Evolutionary conservation across 148 eudicot genomes (phyloP).

Genomic region (Talinum fruticosum): DNA sequence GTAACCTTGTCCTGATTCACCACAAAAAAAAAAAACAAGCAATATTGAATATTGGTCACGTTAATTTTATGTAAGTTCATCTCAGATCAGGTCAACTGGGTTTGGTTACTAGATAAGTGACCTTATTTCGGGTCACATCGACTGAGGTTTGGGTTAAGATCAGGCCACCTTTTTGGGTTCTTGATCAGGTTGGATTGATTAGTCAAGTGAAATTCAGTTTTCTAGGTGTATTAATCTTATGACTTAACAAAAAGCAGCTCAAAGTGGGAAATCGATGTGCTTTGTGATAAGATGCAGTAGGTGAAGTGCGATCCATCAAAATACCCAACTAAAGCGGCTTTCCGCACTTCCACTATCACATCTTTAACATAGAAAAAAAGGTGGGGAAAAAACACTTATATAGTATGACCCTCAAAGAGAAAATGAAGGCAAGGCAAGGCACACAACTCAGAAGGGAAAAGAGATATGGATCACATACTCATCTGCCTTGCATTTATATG

Average conservation of each 20-base stretch:
- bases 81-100: no score
- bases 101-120: no score
- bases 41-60: not conserved
- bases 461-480: constrained; percentile 20
- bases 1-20: no score
- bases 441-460: constrained; percentile 5
- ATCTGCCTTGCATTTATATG: constrained; percentile 20
- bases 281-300: constrained; percentile 33
- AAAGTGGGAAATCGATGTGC: constrained; percentile 23
- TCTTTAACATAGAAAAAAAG: constrained; percentile 17
- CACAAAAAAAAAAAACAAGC: not conserved
- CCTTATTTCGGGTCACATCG: no score
- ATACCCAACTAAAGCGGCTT: constrained; percentile 22
- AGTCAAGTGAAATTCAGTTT: not conserved
- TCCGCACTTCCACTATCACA: constrained; percentile 21
- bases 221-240: constrained; percentile 6
- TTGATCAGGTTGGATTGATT: not conserved
- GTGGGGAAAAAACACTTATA: constrained; percentile 9
- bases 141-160: no score
- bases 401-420: constrained; percentile 11
- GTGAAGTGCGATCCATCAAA: constrained; percentile 44
- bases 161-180: not conserved
- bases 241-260: not conserved
- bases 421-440: constrained; percentile 8
- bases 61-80: not conserved